A percentile compares a stretch with the other conserved stretches of the same genome.
Conservation (phyloP, 2,329 filamentous ascomycete species). For the Nemania diffusa region DNA sequence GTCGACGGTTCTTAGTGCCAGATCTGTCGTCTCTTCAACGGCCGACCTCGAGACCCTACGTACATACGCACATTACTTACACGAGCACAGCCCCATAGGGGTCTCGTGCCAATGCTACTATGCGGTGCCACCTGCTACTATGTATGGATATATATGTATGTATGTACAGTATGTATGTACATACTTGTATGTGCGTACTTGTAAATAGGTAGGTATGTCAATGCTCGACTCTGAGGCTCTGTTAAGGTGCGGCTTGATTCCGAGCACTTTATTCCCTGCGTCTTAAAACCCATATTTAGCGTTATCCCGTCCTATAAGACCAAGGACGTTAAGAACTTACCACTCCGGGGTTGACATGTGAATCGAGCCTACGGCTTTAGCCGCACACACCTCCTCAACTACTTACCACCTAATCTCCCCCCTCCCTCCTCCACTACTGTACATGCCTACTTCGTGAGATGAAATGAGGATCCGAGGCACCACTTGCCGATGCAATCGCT, state of each 20-base stretch:
- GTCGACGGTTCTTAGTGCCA: conserved; percentile 1
- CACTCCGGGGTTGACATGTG: conserved; percentile 2
- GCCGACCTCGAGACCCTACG: conserved; percentile 10
- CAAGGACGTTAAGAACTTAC: conserved; percentile 17
- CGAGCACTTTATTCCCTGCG: conserved; percentile 23
- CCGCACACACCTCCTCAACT: conserved; percentile 4
- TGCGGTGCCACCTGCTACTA: conserved; percentile 29
- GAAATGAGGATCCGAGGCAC: conserved; percentile 3
- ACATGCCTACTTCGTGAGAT: too few species aligned
- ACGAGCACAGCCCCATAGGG: conserved; percentile 12
- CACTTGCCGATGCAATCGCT: conserved; percentile 3
- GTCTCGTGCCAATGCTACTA: conserved; percentile 34
- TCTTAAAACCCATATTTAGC: conserved; percentile 21
- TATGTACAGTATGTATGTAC: too few species aligned
- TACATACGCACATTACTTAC: neutral
- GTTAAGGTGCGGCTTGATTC: conserved; percentile 33
- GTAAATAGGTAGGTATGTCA: conserved; percentile 6
- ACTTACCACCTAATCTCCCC: neutral
- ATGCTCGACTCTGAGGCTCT: conserved; percentile 35
- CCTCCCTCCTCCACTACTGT: neutral
- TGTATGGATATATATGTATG: too few species aligned
- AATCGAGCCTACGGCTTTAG: conserved; percentile 20
- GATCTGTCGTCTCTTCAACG: conserved; percentile 15
- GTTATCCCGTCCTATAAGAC: conserved; percentile 26
- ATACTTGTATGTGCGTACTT: too few species aligned